A percentile compares a stretch with the other conserved stretches of the same genome.
phyloP scores from a whole-genome alignment of 805 yeast species.

The Candida easanensis region DNA sequence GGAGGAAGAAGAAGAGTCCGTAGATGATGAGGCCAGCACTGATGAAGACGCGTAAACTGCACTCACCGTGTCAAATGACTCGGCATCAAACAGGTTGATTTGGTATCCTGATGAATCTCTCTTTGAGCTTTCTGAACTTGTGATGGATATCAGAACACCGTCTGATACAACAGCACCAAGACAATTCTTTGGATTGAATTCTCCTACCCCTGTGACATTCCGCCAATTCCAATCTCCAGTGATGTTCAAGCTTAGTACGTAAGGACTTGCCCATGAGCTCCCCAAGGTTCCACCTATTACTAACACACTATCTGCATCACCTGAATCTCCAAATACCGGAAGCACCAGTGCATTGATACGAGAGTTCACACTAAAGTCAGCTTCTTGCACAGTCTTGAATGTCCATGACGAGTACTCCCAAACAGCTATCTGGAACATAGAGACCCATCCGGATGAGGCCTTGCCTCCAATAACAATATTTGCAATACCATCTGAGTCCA shows the following conservation, averaged over 20 bases:
- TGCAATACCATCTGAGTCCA: slow-evolving; percentile 42
- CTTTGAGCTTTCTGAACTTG: slow-evolving; percentile 26
- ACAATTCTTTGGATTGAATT: slow-evolving; percentile 28
- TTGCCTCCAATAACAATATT: slow-evolving; percentile 66
- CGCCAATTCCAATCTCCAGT: slow-evolving; percentile 25
- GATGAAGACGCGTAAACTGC: not conserved
- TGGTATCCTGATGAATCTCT: slow-evolving; percentile 26
- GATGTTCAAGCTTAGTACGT: slow-evolving; percentile 21
- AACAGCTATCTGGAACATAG: slow-evolving; percentile 68
- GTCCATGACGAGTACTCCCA: slow-evolving; percentile 76
- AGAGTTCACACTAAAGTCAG: slow-evolving; percentile 42
- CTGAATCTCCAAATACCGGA: slow-evolving; percentile 43
- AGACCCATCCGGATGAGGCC: slow-evolving; percentile 62
- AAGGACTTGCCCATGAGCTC: slow-evolving; percentile 41
- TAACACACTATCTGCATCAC: slow-evolving; percentile 35
- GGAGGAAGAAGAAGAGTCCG: not conserved
- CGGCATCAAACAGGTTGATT: slow-evolving; percentile 41
- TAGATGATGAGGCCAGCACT: not conserved
- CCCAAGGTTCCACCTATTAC: slow-evolving; percentile 60
- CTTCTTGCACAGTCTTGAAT: slow-evolving; percentile 38
- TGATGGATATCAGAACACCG: slow-evolving; percentile 46
- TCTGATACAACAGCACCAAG: slow-evolving; percentile 53
- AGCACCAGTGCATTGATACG: slow-evolving; percentile 51
- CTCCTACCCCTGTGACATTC: slow-evolving; percentile 23
- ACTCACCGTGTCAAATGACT: slow-evolving; percentile 33